Base-by-base conservation (phyloP, 1,284 basidiomycete genomes). In the Inonotus obliquus region DNA sequence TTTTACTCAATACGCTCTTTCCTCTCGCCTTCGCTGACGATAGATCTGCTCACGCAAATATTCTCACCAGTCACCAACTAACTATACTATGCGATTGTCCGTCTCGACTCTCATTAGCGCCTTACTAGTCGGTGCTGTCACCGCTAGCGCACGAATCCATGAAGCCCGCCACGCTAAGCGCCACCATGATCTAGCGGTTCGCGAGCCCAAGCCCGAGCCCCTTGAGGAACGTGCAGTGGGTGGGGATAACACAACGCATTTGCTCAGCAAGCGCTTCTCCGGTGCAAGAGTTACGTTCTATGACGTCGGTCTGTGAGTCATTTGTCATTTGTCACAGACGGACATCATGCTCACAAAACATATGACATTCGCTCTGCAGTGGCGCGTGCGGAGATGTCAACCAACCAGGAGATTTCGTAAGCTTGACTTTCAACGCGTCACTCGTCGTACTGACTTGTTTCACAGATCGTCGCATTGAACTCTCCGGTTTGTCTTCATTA, bases 261-360 rank as follows among this genome's bases (percentile, higher is more conserved):
- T 79, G 56, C 78, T 77, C 61, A 75, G 77, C 56, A 68, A 67
- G 64, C 70, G 66, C 52, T 75, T 67, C 54, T 41, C 63, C 21
- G 63, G 64, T 60, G 68, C 78, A 3, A 73, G 72, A 51, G 77
- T 76, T 69, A 83, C 84, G 13, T 86, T 72, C 67, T 87, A 86
- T 68, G 77, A 78, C 38, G 79, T 79, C 65, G 84, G 84, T 35
- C 66, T 81, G 84, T 86, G 66, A 73, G 82, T 75, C 6, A 25
- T 56, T 25, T 23, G 9, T 25, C 37, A 44, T 55, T 59, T 53
- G 25, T 10, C 62, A 13, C 19, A 25, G 17, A 27, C 32, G 38
- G 44, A 17, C 27, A 67, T 69, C 53, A 66, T 19, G 59, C 55
- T 51, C 48, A 59, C 37, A 54, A 27, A 3, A 57, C n/a, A 45